Conservation (phyloP, 164 flowering plant species). For the Sextonia rubra region DNA sequence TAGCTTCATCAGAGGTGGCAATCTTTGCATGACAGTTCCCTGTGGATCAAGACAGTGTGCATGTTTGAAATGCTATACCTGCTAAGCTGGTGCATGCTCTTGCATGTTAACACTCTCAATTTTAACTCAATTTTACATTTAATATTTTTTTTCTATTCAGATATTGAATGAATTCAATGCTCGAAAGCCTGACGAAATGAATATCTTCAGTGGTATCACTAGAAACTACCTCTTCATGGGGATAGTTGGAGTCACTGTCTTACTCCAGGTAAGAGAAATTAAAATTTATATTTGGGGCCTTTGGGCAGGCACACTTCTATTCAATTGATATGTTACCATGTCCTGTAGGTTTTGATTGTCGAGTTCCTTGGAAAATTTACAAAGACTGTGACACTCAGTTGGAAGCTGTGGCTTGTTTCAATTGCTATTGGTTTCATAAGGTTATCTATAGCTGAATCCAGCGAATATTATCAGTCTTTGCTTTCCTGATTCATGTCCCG, state of each 20-base stretch:
- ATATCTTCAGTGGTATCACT: slow-evolving; percentile 65
- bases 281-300: too few relatives aligned
- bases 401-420: slow-evolving; percentile 69
- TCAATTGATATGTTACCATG: not conserved
- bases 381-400: slow-evolving; percentile 52
- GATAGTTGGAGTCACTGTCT: slow-evolving; percentile 56
- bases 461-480: not conserved
- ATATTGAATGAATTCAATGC: slow-evolving; percentile 92
- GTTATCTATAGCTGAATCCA: slow-evolving; percentile 24
- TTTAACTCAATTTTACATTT: not conserved
- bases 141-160: slow-evolving; percentile 26
- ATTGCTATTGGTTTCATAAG: slow-evolving; percentile 62
- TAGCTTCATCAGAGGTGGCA: not conserved
- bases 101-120: not conserved
- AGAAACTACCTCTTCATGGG: slow-evolving; percentile 73
- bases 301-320: not conserved
- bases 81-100: not conserved
- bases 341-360: slow-evolving; percentile 53
- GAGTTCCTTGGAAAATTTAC: slow-evolving; percentile 79
- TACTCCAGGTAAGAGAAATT: slow-evolving; percentile 61
- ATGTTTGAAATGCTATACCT: not conserved
- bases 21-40: not conserved
- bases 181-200: slow-evolving; percentile 82
- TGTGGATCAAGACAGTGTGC: not conserved
- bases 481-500: not conserved